Evolutionary conservation across 2,329 filamentous ascomycete species (phyloP).

Genomic region (Fonsecaea multimorphosa): DNA sequence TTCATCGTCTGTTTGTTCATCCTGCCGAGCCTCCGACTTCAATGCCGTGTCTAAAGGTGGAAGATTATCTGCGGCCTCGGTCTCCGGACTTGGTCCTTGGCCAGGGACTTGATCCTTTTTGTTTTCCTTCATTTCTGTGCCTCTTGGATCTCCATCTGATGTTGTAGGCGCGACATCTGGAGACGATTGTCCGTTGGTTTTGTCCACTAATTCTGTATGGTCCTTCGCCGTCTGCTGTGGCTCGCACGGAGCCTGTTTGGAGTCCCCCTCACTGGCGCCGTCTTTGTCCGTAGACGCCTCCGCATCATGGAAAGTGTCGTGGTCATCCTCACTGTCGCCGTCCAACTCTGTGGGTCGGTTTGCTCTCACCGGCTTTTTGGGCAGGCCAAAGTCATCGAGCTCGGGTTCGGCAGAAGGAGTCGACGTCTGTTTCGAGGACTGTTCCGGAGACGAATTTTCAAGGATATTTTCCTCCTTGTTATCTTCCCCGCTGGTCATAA

Average conservation of each 20-base stretch:
- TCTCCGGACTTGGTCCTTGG: neutral
- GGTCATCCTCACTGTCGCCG: slow-evolving; percentile 52
- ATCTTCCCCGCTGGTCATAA: slow-evolving; percentile 32
- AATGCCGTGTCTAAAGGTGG: slow-evolving; percentile 22
- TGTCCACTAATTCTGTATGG: slow-evolving; percentile 1
- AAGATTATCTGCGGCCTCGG: neutral
- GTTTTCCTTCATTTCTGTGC: slow-evolving; percentile 1
- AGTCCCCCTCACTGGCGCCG: slow-evolving; percentile 27
- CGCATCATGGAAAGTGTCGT: slow-evolving; percentile 48
- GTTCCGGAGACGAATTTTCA: slow-evolving; percentile 13
- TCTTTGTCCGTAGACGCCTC: slow-evolving; percentile 38
- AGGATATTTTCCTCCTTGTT: slow-evolving; percentile 12
- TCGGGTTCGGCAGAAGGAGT: slow-evolving; percentile 46
- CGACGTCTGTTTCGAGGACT: neutral
- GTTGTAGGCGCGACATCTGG: neutral
- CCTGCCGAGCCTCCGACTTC: slow-evolving; percentile 36
- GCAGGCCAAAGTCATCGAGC: slow-evolving; percentile 74
- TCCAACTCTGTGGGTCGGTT: slow-evolving; percentile 24
- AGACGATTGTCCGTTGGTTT: neutral
- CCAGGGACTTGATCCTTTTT: neutral
- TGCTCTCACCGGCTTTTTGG: slow-evolving; percentile 53
- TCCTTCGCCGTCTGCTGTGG: neutral
- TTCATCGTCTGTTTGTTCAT: neutral
- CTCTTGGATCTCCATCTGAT: neutral
- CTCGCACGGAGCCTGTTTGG: neutral